Evolutionary conservation across 1,284 basidiomycete species (phyloP), one percentile per base, ranked within the genome.

Genomic region (Calocybe gambosa): DNA sequence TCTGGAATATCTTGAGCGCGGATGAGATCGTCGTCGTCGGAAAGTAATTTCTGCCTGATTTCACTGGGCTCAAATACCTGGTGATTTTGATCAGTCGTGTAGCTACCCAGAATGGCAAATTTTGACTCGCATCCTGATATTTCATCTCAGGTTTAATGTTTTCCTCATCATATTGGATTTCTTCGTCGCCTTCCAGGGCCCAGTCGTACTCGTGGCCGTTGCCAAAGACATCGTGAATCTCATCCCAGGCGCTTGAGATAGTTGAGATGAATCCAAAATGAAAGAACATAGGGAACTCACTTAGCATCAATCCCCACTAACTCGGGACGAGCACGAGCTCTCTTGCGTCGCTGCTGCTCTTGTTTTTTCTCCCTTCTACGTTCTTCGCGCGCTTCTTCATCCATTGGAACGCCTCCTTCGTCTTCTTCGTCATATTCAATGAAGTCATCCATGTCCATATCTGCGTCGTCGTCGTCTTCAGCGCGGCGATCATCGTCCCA

Each of bases 31-130:
- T 99, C 96, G 52, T 93, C 93, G 54, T 95, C 92, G 3, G 93
- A 97, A 37, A 99, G 71, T 71, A 94, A 78, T 43, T 91, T 82
- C 50, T 86, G 89, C 53, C 84, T 84, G 61, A 99, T 98, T 73
- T 98, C 93, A 5, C 93, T 91, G 0, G 96, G 96, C 63, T 99
- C 96, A 57, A 99, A 99, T 51, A 99, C 93, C 90, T 96, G 58
- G 16, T 26, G 35, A 18, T 43, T 16, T 45, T 29, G 18, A 47
- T 44, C 41, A 20, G 48, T 35, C 35, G 33, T 28, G 42, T 46
- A 46, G 35, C 4, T 45, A 20, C 19, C 13, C 15, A 13, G 34
- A 50, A 43, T 29, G 39, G 38, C 34, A 3, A 19, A 35, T 33
- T 43, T 20, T 25, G 29, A 73, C 90, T 55, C 58, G 93, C 93